Conservation (phyloP, 2,329 filamentous ascomycete species). For the Calycina herbarum region DNA sequence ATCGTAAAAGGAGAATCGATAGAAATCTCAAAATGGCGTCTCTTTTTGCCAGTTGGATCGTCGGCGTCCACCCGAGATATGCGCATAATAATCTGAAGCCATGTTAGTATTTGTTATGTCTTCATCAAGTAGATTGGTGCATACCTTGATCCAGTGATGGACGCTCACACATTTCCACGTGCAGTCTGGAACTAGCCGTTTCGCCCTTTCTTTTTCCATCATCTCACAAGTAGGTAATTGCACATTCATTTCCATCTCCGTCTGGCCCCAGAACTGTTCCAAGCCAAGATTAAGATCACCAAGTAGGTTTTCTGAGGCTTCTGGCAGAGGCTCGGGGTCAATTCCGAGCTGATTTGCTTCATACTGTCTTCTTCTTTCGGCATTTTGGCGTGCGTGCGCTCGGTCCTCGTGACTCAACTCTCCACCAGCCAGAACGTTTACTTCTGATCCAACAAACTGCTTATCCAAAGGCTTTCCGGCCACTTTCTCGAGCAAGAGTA, state of each 20-base stretch:
- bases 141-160: conserved; percentile 76
- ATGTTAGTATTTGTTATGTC: not conserved
- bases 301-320: conserved; percentile 57
- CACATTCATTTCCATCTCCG: conserved; percentile 75
- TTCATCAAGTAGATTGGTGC: conserved; percentile 21
- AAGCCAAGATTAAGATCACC: conserved; percentile 58
- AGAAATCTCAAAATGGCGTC: conserved; percentile 74
- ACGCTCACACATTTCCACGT: conserved; percentile 74
- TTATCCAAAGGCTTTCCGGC: conserved; percentile 63
- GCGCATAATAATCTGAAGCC: conserved; percentile 67
- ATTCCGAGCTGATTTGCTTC: conserved; percentile 56
- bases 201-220: conserved; percentile 62
- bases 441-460: conserved; percentile 65
- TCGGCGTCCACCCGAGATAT: conserved; percentile 66
- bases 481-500: conserved; percentile 70
- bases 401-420: conserved; percentile 57
- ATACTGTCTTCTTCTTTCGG: conserved; percentile 41
- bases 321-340: conserved; percentile 34
- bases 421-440: conserved; percentile 65
- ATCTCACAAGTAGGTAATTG: conserved; percentile 69
- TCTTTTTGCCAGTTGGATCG: conserved; percentile 56
- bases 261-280: conserved; percentile 59
- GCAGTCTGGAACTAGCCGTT: conserved; percentile 68
- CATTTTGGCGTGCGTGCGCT: conserved; percentile 38
- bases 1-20: conserved; percentile 77